Evolutionary conservation across 2,329 filamentous ascomycete genomes (phyloP).

Genomic region (Hymenoscyphus repandus): DNA sequence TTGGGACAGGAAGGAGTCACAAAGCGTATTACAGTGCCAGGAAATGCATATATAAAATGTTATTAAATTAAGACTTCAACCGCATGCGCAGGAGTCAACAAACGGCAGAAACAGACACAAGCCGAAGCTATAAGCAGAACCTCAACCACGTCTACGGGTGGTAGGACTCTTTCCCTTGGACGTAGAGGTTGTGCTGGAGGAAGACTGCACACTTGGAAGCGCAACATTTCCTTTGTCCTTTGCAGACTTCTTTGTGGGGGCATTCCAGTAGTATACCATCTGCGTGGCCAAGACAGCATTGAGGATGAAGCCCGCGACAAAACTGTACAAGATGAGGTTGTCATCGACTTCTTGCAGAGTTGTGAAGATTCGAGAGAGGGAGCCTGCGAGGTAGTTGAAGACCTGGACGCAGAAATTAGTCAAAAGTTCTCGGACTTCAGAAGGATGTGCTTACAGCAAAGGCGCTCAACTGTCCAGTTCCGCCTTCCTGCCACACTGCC

Average conservation of each 20-base stretch:
- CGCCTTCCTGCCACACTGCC: constrained; percentile 77
- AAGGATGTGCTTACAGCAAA: constrained; percentile 66
- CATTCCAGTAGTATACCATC: constrained; percentile 97
- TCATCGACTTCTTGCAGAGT: constrained; percentile 97
- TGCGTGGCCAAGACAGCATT: constrained; percentile 83
- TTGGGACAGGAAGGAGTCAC: too few relatives aligned
- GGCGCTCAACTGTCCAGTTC: constrained; percentile 91
- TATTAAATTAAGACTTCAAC: constrained; percentile 2
- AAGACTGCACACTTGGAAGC: constrained; percentile 10
- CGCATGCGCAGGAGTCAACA: constrained; percentile 1
- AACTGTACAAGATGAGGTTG: constrained; percentile 91
- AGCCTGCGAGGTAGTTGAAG: constrained; percentile 95
- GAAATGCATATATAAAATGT: not conserved
- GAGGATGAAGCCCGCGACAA: constrained; percentile 83
- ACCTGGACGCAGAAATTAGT: constrained; percentile 51
- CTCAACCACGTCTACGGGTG: constrained; percentile 29
- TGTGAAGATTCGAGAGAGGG: constrained; percentile 91
- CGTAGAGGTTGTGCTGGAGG: constrained; percentile 17
- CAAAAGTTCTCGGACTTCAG: not conserved
- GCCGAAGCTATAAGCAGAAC: not conserved
- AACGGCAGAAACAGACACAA: not conserved
- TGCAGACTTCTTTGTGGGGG: constrained; percentile 45
- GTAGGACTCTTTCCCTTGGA: constrained; percentile 29
- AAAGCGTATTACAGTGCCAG: too few relatives aligned
- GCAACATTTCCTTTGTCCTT: constrained; percentile 39